Base-by-base conservation (phyloP, 2,329 filamentous ascomycete species). In the Remersonia thermophila region DNA sequence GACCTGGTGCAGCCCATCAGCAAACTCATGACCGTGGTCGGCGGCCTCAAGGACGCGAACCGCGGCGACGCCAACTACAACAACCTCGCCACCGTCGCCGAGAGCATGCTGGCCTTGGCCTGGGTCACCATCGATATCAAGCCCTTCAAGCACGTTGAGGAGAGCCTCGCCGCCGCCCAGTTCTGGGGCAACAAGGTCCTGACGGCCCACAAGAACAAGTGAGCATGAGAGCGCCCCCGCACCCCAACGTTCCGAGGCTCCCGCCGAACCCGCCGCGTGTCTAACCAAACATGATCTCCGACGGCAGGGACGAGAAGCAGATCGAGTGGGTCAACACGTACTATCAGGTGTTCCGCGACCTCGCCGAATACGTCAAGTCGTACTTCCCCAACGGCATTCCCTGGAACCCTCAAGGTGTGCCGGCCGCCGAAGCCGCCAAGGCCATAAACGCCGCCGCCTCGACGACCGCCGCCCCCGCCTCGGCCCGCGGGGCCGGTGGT, bases 181-280 rank as follows among this genome's bases (percentile, higher is more conserved):
- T 93, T 93, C 64, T 95, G 84, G 51, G 91, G 91, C 25, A 96
- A 98, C 65, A 77, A 87, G 49, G 83, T 98, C 27, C 65, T 96
- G 48, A 93, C 86, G 62, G 82, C 93, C 50, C 79, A 82, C 59
- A 95, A 93, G 62, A 87, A 75, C 35, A 74, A 70, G 65, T 66
- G 50, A 26, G 57, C 27, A 11, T n/a, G n/a, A n/a, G n/a, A 9
- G 20, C 20, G 5, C 20, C 9, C 5, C 5, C 11, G 4, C 7
- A 18, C 17, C 7, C 12, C 20, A 13, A 13, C 7, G 2, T 1
- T 12, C 4, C 11, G n/a, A 12, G 12, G 14, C 11, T 10, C 2
- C 12, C n/a, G 9, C 10, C 3, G 13, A n/a, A 16, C 17, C n/a
- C n/a, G n/a, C n/a, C n/a, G n/a, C n/a, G 16, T 12, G 26, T 15